Percentiles rank a stretch among this genome's conserved stretches.
Conservation (phyloP, 1,139 yeast species). For the Blastobotrys illinoisensis region DNA sequence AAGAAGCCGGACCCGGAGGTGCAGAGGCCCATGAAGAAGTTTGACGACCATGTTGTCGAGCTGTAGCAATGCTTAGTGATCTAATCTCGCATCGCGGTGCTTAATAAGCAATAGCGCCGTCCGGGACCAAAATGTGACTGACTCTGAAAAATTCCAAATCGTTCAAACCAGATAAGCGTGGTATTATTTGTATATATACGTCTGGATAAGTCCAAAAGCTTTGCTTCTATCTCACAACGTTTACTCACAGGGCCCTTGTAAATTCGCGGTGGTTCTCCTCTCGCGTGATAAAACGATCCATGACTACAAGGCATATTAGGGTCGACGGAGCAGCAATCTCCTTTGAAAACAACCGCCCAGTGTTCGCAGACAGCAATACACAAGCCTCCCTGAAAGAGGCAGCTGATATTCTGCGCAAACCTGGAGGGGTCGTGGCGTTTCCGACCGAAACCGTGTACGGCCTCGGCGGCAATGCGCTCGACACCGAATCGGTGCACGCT, state of each 20-base stretch:
- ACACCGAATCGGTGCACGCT: constrained; percentile 63
- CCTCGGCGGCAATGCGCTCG: constrained; percentile 79
- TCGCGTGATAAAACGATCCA: background rate
- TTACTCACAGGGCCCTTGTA: background rate
- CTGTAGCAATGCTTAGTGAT: background rate
- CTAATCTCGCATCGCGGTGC: background rate
- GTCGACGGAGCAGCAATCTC: constrained; percentile 31
- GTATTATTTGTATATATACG: background rate
- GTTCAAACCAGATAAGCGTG: background rate
- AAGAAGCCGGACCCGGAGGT: constrained; percentile 4
- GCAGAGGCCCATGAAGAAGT: constrained; percentile 3
- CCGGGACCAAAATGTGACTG: background rate
- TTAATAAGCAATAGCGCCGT: background rate
- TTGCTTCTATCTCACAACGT: too few relatives aligned
- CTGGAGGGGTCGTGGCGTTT: constrained; percentile 71
- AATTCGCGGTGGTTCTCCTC: background rate
- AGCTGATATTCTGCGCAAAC: constrained; percentile 46
- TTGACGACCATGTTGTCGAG: background rate
- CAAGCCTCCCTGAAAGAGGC: constrained; percentile 49
- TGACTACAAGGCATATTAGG: constrained; percentile 29
- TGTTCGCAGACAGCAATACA: constrained; percentile 49
- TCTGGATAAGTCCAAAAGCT: background rate
- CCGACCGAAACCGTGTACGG: constrained; percentile 99
- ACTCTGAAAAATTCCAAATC: background rate
- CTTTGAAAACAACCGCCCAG: constrained; percentile 34